These are phyloP conservation scores for Pleurotus giganteus DNA, from an alignment of 768 basidiomycete species.

Conservation along the genomic window DNA sequence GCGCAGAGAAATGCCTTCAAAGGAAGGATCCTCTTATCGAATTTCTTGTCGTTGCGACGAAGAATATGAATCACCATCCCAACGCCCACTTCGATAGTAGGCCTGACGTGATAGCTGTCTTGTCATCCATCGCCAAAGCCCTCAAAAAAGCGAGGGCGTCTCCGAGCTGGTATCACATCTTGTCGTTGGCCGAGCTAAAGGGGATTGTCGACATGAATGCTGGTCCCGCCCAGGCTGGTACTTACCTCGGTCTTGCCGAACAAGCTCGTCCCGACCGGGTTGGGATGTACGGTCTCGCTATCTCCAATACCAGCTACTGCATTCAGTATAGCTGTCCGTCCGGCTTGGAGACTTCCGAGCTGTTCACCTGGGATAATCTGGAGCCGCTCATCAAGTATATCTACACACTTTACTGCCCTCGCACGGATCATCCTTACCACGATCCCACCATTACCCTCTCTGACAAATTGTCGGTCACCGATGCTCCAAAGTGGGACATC, in stretches of 20 bases:
- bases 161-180: neutral
- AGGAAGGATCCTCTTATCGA: no score
- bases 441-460: conserved; percentile 1
- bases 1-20: neutral
- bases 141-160: neutral
- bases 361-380: neutral
- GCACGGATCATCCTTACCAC: neutral
- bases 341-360: neutral
- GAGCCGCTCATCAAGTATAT: neutral
- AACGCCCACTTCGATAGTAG: neutral
- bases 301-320: neutral
- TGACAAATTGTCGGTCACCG: neutral
- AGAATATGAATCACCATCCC: neutral
- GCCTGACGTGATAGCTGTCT: neutral
- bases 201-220: neutral
- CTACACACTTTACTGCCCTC: conserved; percentile 1
- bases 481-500: neutral
- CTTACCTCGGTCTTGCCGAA: neutral
- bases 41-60: neutral
- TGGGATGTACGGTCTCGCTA: neutral
- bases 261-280: conserved; percentile 5
- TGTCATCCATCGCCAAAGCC: neutral
- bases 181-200: neutral
- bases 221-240: neutral
- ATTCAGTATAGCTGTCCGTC: neutral